Percentiles rank a stretch among this genome's conserved stretches.
Conservation (phyloP, 306 rosid species). For the Ormosia emarginata region DNA sequence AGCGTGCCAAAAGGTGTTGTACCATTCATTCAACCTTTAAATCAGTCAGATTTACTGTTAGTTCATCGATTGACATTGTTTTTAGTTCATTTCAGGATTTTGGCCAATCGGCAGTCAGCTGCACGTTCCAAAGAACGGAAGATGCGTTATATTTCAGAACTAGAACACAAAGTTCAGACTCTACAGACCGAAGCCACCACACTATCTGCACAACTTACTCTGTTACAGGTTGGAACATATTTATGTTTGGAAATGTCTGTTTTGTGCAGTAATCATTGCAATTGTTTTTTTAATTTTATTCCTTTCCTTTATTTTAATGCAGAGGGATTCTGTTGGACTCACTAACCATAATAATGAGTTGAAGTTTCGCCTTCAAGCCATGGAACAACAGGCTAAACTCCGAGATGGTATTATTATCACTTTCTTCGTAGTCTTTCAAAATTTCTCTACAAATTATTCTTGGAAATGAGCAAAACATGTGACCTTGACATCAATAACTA, state of each 20-base stretch:
- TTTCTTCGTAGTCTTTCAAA: neutral
- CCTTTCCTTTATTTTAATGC: constrained; percentile 14
- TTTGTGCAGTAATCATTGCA: neutral
- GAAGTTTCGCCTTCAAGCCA: constrained; percentile 97
- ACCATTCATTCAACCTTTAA: neutral
- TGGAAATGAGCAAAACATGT: neutral
- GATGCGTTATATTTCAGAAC: constrained; percentile 89
- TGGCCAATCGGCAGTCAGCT: constrained; percentile 96
- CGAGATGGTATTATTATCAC: constrained; percentile 73
- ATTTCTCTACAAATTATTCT: neutral
- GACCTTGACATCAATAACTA: neutral
- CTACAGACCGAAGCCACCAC: constrained; percentile 95
- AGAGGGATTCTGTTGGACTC: constrained; percentile 92
- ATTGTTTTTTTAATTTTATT: constrained; percentile 4
- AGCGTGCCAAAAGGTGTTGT: constrained; percentile 85
- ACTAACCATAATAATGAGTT: constrained; percentile 85
- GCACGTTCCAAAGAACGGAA: constrained; percentile 93
- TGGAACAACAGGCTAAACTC: constrained; percentile 97
- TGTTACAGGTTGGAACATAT: constrained; percentile 64
- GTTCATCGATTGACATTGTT: neutral
- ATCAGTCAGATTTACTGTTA: neutral
- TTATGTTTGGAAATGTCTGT: neutral
- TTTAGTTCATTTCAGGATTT: constrained; percentile 47
- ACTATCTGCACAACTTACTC: constrained; percentile 83
- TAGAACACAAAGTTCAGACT: constrained; percentile 95